Base-by-base conservation (phyloP, 176 grass and related monocot species). In the Eremochloa ophiuroides region DNA sequence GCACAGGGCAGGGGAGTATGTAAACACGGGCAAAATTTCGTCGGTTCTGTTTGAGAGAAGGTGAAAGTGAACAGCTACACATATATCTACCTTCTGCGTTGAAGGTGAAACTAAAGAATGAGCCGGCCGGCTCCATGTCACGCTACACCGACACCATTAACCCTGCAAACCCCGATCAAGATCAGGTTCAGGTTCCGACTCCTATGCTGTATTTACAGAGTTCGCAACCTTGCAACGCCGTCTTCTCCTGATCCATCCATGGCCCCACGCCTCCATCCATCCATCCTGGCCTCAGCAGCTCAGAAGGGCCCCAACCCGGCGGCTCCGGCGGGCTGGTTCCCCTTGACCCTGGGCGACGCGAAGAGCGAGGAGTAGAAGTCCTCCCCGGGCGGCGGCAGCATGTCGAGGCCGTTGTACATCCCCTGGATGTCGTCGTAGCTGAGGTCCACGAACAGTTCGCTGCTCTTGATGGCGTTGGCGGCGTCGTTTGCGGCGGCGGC, bases 351-450 rank as follows among this genome's bases (percentile, higher is more conserved):
- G 7, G 84, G 88, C 26, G 88, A 86, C 0, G 88, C 79, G 88
- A 90, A 90, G 83, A 86, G 61, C 30, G 88, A 79, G 1, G 79
- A 79, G 79, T 79, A 90, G 61, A 79, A 82, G 61, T 86, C 84
- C 60, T 90, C 88, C 26, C 83, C 79, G 0, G 67, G 27, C 37
- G 72, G 22, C 65, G 83, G 87, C 72, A 89, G 69, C 79, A 90
- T 68, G 74, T 86, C 88, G 62, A 90, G 74, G 30, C 79, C 74
- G 39, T n/a, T 79, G 84, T 90, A 90, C 88, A 86, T 86, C 79
- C 88, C 74, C 79, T 90, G 88, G 20, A 90, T 86, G 84, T 90
- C 88, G 40, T 90, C 88, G 61, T 83, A 83, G 88, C 84, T 90
- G 31, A 90, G 88, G 79, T 90, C 88, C 31, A 90, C 20, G 74